phyloP scores from a whole-genome alignment of 805 yeast species.

The Lachancea nothofagi region DNA sequence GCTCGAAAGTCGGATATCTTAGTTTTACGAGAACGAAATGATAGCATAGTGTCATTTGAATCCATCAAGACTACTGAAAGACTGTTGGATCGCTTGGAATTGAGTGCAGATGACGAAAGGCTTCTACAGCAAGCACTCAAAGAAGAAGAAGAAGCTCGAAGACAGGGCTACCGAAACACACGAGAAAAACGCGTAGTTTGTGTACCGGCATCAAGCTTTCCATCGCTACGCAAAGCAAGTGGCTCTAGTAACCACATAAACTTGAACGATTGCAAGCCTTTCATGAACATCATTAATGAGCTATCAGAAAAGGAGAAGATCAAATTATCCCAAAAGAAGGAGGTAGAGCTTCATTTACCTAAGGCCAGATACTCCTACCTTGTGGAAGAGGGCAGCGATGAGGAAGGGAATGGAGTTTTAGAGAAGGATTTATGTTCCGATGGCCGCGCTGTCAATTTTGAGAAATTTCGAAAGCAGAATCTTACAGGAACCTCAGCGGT shows the following conservation, averaged over 20 bases:
- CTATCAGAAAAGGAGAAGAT: slow-evolving; percentile 10
- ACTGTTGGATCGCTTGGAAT: slow-evolving; percentile 29
- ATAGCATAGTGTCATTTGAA: slow-evolving; percentile 27
- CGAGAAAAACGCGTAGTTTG: slow-evolving; percentile 20
- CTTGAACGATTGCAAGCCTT: not conserved
- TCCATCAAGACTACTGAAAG: slow-evolving; percentile 30
- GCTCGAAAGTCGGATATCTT: not conserved
- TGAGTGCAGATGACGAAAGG: slow-evolving; percentile 30
- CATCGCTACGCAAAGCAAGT: slow-evolving; percentile 20
- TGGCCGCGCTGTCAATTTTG: slow-evolving; percentile 7
- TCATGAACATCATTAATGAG: slow-evolving; percentile 5
- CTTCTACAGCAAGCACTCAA: slow-evolving; percentile 25
- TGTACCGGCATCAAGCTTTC: slow-evolving; percentile 33
- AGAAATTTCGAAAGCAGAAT: slow-evolving; percentile 7
- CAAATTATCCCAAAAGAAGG: slow-evolving; percentile 12
- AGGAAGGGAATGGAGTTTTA: slow-evolving; percentile 5
- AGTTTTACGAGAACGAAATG: slow-evolving; percentile 11
- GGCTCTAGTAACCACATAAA: slow-evolving; percentile 3
- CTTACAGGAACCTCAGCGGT: not conserved
- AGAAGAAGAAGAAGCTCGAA: slow-evolving; percentile 20
- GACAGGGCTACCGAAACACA: slow-evolving; percentile 2
- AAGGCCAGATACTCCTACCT: slow-evolving; percentile 30
- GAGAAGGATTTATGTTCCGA: not conserved
- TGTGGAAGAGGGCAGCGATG: slow-evolving; percentile 29
- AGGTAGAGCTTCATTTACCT: slow-evolving; percentile 29